phyloP scores from a whole-genome alignment of 192 early-diverging fungal genomes.

The Borealophlyctis nickersoniae region DNA sequence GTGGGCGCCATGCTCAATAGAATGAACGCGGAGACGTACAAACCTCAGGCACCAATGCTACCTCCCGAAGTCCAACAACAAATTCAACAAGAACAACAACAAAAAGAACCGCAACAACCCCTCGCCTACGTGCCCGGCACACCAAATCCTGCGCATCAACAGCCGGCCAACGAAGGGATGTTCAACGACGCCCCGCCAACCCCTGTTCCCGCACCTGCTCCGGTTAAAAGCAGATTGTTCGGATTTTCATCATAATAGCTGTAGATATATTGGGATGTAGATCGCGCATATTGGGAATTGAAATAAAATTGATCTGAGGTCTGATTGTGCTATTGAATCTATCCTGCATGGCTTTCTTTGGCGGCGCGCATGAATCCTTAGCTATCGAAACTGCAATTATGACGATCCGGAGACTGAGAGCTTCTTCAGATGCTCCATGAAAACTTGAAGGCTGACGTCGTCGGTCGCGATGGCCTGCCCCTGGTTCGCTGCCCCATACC shows the following conservation, averaged over 20 bases:
- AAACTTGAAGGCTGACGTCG: slow-evolving; percentile 96
- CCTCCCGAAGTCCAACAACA: slow-evolving; percentile 23
- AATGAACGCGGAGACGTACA: slow-evolving; percentile 38
- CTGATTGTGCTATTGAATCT: too few relatives aligned
- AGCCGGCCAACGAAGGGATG: slow-evolving; percentile 2
- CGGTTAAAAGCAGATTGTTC: slow-evolving; percentile 12
- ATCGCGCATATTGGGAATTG: too few relatives aligned
- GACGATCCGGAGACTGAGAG: slow-evolving; percentile 47
- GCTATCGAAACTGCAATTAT: too few relatives aligned
- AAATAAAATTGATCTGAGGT: too few relatives aligned
- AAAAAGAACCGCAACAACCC: neutral
- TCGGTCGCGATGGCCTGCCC: slow-evolving; percentile 97
- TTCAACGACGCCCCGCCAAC: neutral
- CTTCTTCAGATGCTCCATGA: slow-evolving; percentile 94
- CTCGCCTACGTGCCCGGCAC: neutral
- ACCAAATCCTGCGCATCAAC: slow-evolving; percentile 5
- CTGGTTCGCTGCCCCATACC: slow-evolving; percentile 61
- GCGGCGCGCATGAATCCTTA: too few relatives aligned
- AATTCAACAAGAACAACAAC: neutral
- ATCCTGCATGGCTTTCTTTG: too few relatives aligned
- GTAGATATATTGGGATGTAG: too few relatives aligned
- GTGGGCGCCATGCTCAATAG: slow-evolving; percentile 76
- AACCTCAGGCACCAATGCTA: slow-evolving; percentile 25
- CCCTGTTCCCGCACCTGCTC: neutral
- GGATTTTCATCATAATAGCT: too few relatives aligned